These are phyloP conservation scores for Digitaria exilis DNA, from an alignment of 202 grass and related monocot genomes.

Conservation along the genomic window DNA sequence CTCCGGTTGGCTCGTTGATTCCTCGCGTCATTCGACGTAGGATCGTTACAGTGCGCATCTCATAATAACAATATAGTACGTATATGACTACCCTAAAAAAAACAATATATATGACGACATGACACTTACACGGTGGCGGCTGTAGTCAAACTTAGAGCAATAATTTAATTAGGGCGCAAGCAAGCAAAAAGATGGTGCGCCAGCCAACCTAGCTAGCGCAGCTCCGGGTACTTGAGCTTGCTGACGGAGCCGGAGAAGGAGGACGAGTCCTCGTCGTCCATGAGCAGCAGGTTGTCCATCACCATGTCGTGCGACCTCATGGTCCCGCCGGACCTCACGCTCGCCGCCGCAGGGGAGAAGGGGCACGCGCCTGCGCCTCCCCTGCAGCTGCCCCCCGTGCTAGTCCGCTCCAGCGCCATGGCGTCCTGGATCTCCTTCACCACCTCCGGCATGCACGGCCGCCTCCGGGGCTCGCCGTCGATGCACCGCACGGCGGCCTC, in stretches of 20 bases:
- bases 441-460: conserved; percentile 75
- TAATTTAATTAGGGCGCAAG: too few species aligned
- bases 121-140: too few species aligned
- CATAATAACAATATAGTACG: too few species aligned
- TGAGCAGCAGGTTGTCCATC: conserved; percentile 49
- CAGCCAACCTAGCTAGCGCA: conserved; percentile 48
- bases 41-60: too few species aligned
- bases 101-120: too few species aligned
- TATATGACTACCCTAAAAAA: too few species aligned
- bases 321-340: conserved; percentile 17
- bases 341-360: conserved; percentile 37
- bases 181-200: too few species aligned
- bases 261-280: conserved; percentile 28
- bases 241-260: conserved; percentile 39
- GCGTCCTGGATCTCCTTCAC: conserved; percentile 90
- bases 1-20: too few species aligned
- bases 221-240: conserved; percentile 48
- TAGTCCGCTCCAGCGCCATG: conserved; percentile 67
- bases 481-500: conserved; percentile 78
- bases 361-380: not conserved
- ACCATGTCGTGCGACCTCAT: conserved; percentile 54
- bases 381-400: not conserved
- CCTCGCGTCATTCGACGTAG: too few species aligned
- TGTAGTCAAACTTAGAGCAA: too few species aligned
- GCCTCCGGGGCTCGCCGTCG: conserved; percentile 38